Evolutionary conservation across 2,329 filamentous ascomycete species (phyloP).

Genomic region (Epichloe sibirici): DNA sequence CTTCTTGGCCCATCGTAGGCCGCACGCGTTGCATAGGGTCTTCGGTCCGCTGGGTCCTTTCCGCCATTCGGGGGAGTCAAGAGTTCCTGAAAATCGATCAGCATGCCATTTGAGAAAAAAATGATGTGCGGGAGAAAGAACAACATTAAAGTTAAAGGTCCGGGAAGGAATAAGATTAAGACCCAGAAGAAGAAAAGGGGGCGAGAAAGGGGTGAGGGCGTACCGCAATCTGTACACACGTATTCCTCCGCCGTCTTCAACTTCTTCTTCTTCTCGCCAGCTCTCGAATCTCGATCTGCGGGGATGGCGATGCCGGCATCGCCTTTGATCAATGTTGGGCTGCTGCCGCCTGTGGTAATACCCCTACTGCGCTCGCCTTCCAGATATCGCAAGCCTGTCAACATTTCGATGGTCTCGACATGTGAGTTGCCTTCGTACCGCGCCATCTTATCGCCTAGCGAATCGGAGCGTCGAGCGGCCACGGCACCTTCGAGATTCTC

Average conservation of each 20-base stretch:
- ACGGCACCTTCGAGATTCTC: slow-evolving; percentile 68
- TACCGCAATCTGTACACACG: slow-evolving; percentile 87
- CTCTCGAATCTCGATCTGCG: slow-evolving; percentile 60
- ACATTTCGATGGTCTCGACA: slow-evolving; percentile 81
- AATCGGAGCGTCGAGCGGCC: slow-evolving; percentile 55
- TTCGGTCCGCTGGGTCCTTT: slow-evolving; percentile 90
- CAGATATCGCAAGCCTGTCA: slow-evolving; percentile 77
- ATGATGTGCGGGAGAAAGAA: background rate
- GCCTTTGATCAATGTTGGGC: slow-evolving; percentile 69
- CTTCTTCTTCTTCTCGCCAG: slow-evolving; percentile 77
- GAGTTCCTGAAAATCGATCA: slow-evolving; percentile 41
- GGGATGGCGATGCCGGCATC: slow-evolving; percentile 80
- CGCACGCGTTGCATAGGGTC: slow-evolving; percentile 91
- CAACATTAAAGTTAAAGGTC: no score
- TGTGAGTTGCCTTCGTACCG: slow-evolving; percentile 66
- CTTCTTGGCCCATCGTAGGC: slow-evolving; percentile 64
- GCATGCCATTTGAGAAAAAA: background rate
- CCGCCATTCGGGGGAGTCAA: slow-evolving; percentile 95
- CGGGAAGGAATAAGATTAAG: no score
- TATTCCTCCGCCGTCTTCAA: slow-evolving; percentile 78
- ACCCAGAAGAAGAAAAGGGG: background rate
- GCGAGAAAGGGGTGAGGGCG: slow-evolving; percentile 14
- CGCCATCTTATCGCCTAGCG: slow-evolving; percentile 74
- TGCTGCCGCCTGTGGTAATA: slow-evolving; percentile 75
- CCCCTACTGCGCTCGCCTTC: slow-evolving; percentile 82